Evolutionary conservation across 441 rosid species (phyloP).

Genomic region (Hura crepitans): DNA sequence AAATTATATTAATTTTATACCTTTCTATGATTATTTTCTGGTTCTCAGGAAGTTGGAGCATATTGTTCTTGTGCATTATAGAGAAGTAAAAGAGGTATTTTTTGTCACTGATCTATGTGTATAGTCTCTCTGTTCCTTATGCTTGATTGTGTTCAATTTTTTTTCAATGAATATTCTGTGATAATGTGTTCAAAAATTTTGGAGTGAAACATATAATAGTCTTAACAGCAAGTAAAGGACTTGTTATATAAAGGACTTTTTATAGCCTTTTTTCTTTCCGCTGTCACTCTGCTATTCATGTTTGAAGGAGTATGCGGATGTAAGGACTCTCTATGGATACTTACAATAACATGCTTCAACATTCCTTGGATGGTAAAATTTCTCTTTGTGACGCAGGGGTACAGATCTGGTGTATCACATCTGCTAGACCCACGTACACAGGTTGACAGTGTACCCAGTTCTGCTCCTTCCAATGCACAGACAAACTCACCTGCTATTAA

Average conservation of each 20-base stretch:
- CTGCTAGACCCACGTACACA: conserved; percentile 34
- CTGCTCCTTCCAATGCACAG: conserved; percentile 31
- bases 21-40: neutral
- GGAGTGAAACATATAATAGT: neutral
- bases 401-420: conserved; percentile 41
- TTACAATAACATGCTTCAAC: neutral
- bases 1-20: neutral
- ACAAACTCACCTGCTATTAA: conserved; percentile 32
- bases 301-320: neutral
- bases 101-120: conserved; percentile 12
- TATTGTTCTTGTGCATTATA: conserved; percentile 68
- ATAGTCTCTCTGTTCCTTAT: neutral
- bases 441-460: conserved; percentile 34
- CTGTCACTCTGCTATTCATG: neutral
- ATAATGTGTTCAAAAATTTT: neutral
- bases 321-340: neutral
- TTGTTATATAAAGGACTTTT: neutral
- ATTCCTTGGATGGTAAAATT: neutral
- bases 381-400: conserved; percentile 36
- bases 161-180: neutral
- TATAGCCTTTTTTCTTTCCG: neutral
- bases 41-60: conserved; percentile 57
- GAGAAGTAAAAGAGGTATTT: conserved; percentile 63
- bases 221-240: neutral
- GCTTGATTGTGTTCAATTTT: neutral